Evolutionary conservation across 352 stramenopile genomes (phyloP).

Genomic region (Pythium aphanidermatum): DNA sequence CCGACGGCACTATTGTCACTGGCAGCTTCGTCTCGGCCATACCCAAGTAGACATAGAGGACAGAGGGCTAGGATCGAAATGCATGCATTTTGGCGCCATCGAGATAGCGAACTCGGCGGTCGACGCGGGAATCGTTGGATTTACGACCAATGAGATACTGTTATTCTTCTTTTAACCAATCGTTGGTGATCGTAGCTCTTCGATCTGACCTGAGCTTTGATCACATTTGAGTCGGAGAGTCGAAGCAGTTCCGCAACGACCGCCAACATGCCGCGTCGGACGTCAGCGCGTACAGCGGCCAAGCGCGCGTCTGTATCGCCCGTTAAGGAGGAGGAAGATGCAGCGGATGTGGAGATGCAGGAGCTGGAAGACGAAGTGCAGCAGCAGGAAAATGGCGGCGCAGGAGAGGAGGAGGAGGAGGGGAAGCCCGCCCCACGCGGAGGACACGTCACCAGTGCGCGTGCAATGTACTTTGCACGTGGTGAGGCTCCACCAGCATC

Average conservation of each 20-base stretch:
- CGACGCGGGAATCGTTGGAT: slow-evolving; percentile 4
- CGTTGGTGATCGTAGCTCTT: no score
- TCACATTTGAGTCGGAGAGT: no score
- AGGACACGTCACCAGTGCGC: slow-evolving; percentile 19
- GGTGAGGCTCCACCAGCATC: slow-evolving; percentile 19
- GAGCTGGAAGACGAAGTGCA: no score
- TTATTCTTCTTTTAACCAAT: slow-evolving; percentile 23
- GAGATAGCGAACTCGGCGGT: neutral
- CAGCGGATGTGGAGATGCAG: neutral
- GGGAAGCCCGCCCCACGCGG: neutral
- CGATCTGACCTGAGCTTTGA: no score
- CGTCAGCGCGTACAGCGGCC: neutral
- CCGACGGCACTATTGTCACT: slow-evolving; percentile 53
- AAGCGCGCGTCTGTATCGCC: no score
- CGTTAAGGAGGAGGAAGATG: neutral
- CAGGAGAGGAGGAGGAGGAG: neutral
- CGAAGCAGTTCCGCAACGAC: no score
- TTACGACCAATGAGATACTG: no score
- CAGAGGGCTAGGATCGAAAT: neutral
- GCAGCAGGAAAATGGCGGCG: neutral
- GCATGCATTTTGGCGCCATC: slow-evolving; percentile 8
- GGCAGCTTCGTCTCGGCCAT: slow-evolving; percentile 40
- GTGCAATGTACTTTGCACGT: slow-evolving; percentile 28
- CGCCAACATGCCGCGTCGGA: slow-evolving; percentile 17
- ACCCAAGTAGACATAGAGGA: slow-evolving; percentile 18